These are phyloP conservation scores for Pistacia vera DNA, from an alignment of 345 rosid genomes.

Conservation along the genomic window DNA sequence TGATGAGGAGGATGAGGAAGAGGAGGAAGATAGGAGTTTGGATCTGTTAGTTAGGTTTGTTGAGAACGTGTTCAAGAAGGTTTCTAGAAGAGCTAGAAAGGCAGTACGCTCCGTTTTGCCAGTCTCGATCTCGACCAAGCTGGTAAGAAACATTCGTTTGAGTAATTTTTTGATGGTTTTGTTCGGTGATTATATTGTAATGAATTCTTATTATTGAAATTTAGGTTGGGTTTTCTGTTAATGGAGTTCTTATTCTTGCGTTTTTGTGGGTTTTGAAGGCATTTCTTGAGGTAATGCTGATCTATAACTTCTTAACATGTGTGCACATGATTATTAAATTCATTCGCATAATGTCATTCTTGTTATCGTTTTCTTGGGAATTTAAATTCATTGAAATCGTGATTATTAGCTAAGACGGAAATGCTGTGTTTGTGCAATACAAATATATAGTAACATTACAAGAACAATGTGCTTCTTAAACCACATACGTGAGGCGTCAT, in stretches of 20 bases:
- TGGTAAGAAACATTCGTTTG: slow-evolving; percentile 36
- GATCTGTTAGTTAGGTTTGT: slow-evolving; percentile 75
- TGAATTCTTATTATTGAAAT: neutral
- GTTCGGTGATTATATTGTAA: neutral
- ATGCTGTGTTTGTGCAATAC: too few relatives aligned
- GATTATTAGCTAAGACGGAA: neutral
- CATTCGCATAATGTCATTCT: neutral
- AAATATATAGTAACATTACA: neutral
- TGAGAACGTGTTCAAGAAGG: slow-evolving; percentile 67
- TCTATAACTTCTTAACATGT: neutral
- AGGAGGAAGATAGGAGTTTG: slow-evolving; percentile 83
- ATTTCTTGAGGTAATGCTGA: slow-evolving; percentile 73
- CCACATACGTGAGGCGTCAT: too few relatives aligned
- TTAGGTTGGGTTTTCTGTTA: slow-evolving; percentile 87
- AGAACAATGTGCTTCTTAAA: neutral
- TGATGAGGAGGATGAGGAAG: slow-evolving; percentile 58
- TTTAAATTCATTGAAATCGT: neutral
- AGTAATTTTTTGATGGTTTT: neutral
- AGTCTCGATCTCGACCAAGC: slow-evolving; percentile 55
- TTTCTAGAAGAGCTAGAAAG: slow-evolving; percentile 75
- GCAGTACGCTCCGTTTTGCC: slow-evolving; percentile 90
- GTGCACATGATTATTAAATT: neutral
- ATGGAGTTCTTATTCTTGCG: slow-evolving; percentile 76
- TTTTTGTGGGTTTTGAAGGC: slow-evolving; percentile 92
- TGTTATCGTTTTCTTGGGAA: neutral